Base-by-base conservation (phyloP, 768 basidiomycete genomes). In the Neoboletus brunneissimus region DNA sequence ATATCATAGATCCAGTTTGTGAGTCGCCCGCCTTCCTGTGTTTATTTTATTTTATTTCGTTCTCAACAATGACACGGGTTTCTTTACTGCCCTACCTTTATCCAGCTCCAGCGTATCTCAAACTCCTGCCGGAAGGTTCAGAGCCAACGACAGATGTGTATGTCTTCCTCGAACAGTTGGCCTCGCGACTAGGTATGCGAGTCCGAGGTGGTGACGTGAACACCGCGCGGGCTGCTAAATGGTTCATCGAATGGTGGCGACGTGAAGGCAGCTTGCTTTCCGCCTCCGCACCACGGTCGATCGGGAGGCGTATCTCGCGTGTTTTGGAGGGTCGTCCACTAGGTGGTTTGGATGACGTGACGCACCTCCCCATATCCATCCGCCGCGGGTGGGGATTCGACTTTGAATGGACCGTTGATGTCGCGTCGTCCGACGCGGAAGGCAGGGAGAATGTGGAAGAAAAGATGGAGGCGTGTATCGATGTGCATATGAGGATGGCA, bases 221-320 rank as follows among this genome's bases (percentile, higher is more conserved):
- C 73, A 67, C 79, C 5, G 70, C 81, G 5, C 82, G 91, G 23
- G 91, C 94, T 10, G 88, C 88, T 5, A 76, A 78, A 22, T 92
- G 88, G 79, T 88, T 98, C 65, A 81, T 98, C 41, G 78, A 83
- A 44, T 92, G 92, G 82, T 99, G 94, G 87, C 85, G 96, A 41
- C 83, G 82, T 47, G 81, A 88, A 62, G 89, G 88, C 51, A 80
- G 85, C 7, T 73, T 83, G 47, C 70, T 81, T 43, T 75, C 82
- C 54, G 80, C 85, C 27, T 73, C 78, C 12, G 71, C 73, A 23
- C 74, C 75, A 31, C 63, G 48, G 52, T 64, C 46, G 55, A 67
- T 57, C 47, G 44, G 46, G n/a, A 18, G 27, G 16, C 49, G 11
- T 29, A 20, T 41, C 41, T 29, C 51, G 16, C 44, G 16, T 23